Base-by-base conservation (phyloP, 768 basidiomycete species). In the Naganishia friedmannii region DNA sequence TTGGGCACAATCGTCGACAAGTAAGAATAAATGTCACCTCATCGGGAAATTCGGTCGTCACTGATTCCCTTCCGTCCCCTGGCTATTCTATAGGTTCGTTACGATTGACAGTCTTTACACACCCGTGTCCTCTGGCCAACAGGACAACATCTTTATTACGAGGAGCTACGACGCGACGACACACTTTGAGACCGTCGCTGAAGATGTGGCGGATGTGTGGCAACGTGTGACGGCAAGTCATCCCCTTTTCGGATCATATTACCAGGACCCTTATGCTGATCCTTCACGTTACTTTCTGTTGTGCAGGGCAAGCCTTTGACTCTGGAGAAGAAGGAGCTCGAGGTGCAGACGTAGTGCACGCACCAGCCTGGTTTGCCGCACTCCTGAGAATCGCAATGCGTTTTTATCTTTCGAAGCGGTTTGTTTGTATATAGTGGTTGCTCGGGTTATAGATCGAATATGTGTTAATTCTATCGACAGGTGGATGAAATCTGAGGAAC, bases 121-220 rank as follows among this genome's bases (percentile, higher is more conserved):
- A 31, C 93, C 96, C 8, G 93, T 93, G 3, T 85, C 90, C 55
- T 82, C 86, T 51, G 96, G 96, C 69, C 78, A 86, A 72, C 82
- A 84, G 54, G 94, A 99, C 84, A 90, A 92, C 80, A 91, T 99
- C 80, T 99, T 91, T 85, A 88, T 99, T 83, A 99, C 96, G 67
- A 90, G 90, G 67, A 96, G 93, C 19, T 99, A 98, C 83, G 96
- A 99, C 79, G 95, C 96, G 9, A 97, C 96, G 13, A 93, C 92
- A 32, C 96, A 99, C 83, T 98, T 99, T 80, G 96, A 99, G 85
- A 96, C 92, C 31, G 94, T 98, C 56, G 92, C 95, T 29, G 93
- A 97, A 65, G 95, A 99, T 71, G 96, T 99, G 45, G 89, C 90
- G 72, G 91, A 97, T 81, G 92, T 98, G 51, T 99, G 93, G 92